phyloP scores from a whole-genome alignment of 768 basidiomycete genomes.

The Leucocoprinus birnbaumii region DNA sequence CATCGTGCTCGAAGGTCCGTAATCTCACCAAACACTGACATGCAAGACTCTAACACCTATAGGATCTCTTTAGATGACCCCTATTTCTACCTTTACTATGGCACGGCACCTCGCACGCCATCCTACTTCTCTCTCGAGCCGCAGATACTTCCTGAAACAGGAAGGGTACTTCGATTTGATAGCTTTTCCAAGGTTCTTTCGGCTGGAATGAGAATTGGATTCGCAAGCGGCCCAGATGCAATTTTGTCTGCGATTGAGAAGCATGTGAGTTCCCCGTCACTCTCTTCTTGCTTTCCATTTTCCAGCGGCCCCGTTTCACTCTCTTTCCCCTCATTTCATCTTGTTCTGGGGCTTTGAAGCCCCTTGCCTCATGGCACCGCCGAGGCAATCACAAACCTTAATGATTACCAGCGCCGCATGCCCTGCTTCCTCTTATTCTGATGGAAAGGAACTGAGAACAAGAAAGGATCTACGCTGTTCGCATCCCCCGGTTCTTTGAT shows the following conservation, averaged over 20 bases:
- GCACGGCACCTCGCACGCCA: constrained; percentile 55
- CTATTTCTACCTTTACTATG: constrained; percentile 77
- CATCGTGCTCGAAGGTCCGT: constrained; percentile 79
- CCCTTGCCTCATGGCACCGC: background rate
- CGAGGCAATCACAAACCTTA: background rate
- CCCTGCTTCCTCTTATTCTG: background rate
- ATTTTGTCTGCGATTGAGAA: constrained; percentile 70
- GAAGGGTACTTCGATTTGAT: constrained; percentile 86
- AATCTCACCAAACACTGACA: background rate
- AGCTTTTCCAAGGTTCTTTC: constrained; percentile 84
- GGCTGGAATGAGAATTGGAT: constrained; percentile 79
- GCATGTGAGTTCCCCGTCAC: constrained; percentile 43
- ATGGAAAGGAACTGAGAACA: too few species aligned
- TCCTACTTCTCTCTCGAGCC: constrained; percentile 84
- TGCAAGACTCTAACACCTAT: background rate
- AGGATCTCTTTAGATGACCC: constrained; percentile 61
- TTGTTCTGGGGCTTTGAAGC: background rate
- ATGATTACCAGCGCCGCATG: background rate
- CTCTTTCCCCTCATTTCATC: background rate
- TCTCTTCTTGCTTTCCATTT: background rate
- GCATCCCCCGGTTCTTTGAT: too few species aligned
- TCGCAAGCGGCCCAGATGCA: constrained; percentile 68
- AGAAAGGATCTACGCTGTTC: too few species aligned
- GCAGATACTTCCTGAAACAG: constrained; percentile 54
- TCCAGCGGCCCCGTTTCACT: background rate